These are phyloP conservation scores for Pneumocystis canis DNA, from an alignment of 1,139 yeast species.

Conservation along the genomic window DNA sequence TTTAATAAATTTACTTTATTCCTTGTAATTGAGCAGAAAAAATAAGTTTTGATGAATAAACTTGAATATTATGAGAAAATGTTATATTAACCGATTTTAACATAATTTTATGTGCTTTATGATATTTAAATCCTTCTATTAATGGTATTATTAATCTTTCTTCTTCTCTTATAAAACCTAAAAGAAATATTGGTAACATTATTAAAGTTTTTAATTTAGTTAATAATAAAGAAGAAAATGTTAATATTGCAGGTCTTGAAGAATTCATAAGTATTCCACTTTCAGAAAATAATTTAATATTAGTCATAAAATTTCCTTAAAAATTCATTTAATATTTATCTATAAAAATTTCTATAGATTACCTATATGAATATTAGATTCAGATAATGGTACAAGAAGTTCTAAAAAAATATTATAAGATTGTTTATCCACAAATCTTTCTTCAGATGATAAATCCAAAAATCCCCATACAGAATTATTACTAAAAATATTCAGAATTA, in stretches of 20 bases:
- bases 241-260: neutral
- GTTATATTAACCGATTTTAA: neutral
- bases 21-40: neutral
- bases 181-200: neutral
- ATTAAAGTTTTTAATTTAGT: neutral
- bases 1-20: neutral
- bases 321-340: neutral
- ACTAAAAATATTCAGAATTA: neutral
- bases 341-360: neutral
- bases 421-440: neutral
- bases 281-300: neutral
- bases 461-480: neutral
- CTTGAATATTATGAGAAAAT: neutral
- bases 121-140: neutral
- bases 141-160: neutral
- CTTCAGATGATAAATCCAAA: neutral
- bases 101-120: neutral
- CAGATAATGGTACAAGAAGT: neutral
- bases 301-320: neutral
- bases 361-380: neutral
- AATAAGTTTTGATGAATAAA: neutral
- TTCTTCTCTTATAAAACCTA: neutral
- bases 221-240: neutral
- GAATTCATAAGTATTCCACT: neutral
- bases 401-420: neutral